Conservation (phyloP, 805 yeast genomes). For the Hemisphaericaspora nanyangensis region DNA sequence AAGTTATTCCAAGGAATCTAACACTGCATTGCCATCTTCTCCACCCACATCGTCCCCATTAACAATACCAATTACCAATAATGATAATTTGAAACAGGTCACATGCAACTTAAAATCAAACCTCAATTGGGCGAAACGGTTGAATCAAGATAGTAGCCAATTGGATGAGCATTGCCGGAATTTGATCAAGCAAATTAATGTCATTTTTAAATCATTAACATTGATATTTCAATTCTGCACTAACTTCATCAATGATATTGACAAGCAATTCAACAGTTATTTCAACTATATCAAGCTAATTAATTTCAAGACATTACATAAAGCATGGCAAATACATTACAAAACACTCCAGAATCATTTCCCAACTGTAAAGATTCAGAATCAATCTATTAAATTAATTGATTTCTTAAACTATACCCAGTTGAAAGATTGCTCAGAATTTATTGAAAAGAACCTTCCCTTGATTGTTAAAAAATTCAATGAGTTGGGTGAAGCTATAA, state of each 20-base stretch:
- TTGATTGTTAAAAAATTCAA: slow-evolving; percentile 25
- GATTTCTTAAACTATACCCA: slow-evolving; percentile 27
- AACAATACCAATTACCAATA: not conserved
- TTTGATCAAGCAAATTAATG: slow-evolving; percentile 30
- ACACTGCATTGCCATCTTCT: slow-evolving; percentile 5
- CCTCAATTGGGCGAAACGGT: slow-evolving; percentile 50
- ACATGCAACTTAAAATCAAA: slow-evolving; percentile 39
- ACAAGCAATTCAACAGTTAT: slow-evolving; percentile 40
- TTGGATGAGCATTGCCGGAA: slow-evolving; percentile 26
- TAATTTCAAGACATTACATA: slow-evolving; percentile 38
- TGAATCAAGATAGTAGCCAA: slow-evolving; percentile 37
- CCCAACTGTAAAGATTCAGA: slow-evolving; percentile 33
- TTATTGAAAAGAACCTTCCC: slow-evolving; percentile 27
- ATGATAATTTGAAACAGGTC: slow-evolving; percentile 17
- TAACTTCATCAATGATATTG: slow-evolving; percentile 46
- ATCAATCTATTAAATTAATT: slow-evolving; percentile 22
- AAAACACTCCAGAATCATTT: slow-evolving; percentile 28
- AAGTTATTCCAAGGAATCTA: not conserved
- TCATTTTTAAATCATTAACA: slow-evolving; percentile 43
- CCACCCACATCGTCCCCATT: not conserved
- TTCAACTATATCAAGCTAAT: slow-evolving; percentile 34
- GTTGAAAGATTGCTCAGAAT: slow-evolving; percentile 28
- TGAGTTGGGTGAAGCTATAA: slow-evolving; percentile 31
- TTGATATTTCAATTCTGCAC: slow-evolving; percentile 48
- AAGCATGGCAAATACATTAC: slow-evolving; percentile 33